These are phyloP conservation scores for Mimosa bimucronata DNA, from an alignment of 306 rosid genomes.

Conservation along the genomic window DNA sequence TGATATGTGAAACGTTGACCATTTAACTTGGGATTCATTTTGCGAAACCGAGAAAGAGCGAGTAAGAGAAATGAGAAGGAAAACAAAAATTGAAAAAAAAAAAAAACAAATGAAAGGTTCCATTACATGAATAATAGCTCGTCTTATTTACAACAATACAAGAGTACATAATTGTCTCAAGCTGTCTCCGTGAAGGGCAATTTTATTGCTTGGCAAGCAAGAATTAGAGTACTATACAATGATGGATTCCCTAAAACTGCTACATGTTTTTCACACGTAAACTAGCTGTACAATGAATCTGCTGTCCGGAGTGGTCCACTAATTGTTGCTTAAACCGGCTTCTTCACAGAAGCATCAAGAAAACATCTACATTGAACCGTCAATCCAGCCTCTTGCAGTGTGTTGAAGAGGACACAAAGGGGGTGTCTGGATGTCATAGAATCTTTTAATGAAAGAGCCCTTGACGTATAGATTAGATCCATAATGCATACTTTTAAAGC, in stretches of 20 bases:
- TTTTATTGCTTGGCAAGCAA: constrained; percentile 41
- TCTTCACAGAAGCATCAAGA: constrained; percentile 32
- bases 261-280: constrained; percentile 31
- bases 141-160: constrained; percentile 6
- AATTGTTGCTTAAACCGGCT: not conserved
- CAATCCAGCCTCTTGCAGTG: constrained; percentile 50
- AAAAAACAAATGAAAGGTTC: not conserved
- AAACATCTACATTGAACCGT: constrained; percentile 51
- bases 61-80: no score
- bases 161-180: constrained; percentile 6
- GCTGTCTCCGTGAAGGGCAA: constrained; percentile 10
- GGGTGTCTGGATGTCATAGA: constrained; percentile 53
- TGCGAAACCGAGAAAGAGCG: not conserved
- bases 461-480: constrained; percentile 39
- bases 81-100: not conserved
- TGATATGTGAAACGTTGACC: not conserved
- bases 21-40: not conserved
- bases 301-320: not conserved
- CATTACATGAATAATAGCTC: not conserved
- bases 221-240: constrained; percentile 49
- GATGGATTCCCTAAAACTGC: constrained; percentile 42
- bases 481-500: constrained; percentile 27
- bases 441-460: constrained; percentile 35
- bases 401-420: constrained; percentile 36
- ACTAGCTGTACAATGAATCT: constrained; percentile 62